Base-by-base conservation (phyloP, 495 filamentous ascomycete genomes). In the Emericellopsis terricola region DNA sequence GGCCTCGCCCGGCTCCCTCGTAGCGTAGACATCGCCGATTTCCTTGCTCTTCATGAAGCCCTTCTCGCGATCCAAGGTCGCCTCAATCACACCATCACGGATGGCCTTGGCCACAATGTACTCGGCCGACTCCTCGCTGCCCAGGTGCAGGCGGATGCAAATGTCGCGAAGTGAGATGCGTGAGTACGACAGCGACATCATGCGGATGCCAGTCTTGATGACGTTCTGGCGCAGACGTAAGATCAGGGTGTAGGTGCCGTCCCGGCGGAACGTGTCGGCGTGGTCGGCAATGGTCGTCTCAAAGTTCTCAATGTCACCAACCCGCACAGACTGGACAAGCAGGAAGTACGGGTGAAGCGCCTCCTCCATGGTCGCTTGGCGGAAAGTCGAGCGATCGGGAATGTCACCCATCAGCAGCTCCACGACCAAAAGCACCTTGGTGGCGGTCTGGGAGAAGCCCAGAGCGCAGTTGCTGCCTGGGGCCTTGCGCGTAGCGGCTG, bases 101-200 rank as follows among this genome's bases (percentile, higher is more conserved):
- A 97, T 96, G 20, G 89, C 91, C 64, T 97, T 97, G 29, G 89
- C 89, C 19, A 96, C 91, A 53, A 97, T 96, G 55, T 97, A 97
- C 57, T 97, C 89, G 14, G 89, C 89, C 33, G 78, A 87, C 62
- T 97, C 85, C 51, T 97, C 89, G 41, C 75, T 84, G 36, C 83
- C 79, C n/a, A 97, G 59, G 28, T 83, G 78, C 34, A 97, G 65
- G 30, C 89, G 79, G 39, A 94, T 81, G 62, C 91, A 96, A 41
- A 97, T 97, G 49, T 97, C 89, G 34, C 89, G 74, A 29, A 97
- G 68, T n/a, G 85, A 93, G 50, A 97, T 97, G 38, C 85, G 77
- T 33, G 86, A 92, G 59, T 97, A 97, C 34, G 84, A 89, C 48
- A 97, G 63, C 19, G 86, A 94, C 75, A 97, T 94, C 82, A 94